phyloP scores from a whole-genome alignment of 169 alveolate species.

The Besnoitia besnoiti region DNA sequence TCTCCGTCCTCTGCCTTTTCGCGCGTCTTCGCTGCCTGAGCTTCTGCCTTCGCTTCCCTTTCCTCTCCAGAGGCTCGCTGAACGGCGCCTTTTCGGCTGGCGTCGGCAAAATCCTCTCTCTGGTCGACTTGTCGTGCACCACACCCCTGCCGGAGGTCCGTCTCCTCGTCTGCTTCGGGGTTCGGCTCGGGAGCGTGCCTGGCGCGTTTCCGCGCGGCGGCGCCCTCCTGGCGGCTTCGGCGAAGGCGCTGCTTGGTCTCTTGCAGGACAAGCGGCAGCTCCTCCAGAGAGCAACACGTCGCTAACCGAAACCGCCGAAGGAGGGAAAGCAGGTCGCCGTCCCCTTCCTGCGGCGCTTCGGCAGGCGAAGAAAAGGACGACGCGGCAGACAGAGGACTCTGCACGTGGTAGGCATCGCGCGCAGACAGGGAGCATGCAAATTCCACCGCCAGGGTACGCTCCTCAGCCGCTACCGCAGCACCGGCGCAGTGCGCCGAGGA shows the following conservation, averaged over 20 bases:
- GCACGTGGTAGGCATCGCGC: too few species aligned
- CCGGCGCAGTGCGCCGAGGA: too few species aligned
- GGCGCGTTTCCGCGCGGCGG: not conserved
- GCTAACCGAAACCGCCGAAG: not conserved
- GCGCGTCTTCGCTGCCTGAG: not conserved
- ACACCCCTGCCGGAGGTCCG: not conserved
- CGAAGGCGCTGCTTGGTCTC: too few species aligned
- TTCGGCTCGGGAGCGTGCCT: not conserved
- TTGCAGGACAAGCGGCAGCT: not conserved
- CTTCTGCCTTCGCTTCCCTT: not conserved
- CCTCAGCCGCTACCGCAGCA: too few species aligned
- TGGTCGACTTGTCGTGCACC: not conserved
- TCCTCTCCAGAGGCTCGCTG: not conserved
- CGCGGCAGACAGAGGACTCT: not conserved
- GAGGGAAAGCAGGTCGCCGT: not conserved
- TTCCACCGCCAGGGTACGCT: too few species aligned
- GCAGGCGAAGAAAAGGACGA: not conserved
- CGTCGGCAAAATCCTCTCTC: not conserved
- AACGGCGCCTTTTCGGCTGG: not conserved
- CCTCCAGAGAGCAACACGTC: not conserved
- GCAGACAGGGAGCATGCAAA: too few species aligned
- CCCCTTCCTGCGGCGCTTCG: not conserved
- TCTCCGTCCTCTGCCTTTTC: not conserved
- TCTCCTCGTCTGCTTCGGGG: not conserved
- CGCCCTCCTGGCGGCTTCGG: too few species aligned